These are phyloP conservation scores for Thermochaetoides thermophila DNA, from an alignment of 495 filamentous ascomycete genomes.

Conservation along the genomic window DNA sequence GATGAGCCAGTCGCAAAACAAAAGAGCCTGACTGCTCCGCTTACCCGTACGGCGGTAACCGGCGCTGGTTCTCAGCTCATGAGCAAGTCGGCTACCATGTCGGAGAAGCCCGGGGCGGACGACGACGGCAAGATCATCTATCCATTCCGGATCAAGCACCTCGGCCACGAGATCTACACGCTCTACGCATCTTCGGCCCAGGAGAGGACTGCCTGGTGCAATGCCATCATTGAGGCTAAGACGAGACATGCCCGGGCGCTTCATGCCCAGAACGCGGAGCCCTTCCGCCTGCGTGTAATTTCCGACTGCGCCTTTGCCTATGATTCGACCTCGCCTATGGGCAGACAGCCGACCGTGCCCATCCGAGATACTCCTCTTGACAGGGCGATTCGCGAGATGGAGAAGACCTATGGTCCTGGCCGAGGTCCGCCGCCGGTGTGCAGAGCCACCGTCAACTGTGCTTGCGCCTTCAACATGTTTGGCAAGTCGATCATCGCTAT, in stretches of 20 bases:
- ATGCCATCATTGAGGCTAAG: slow-evolving; percentile 87
- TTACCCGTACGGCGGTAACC: slow-evolving; percentile 32
- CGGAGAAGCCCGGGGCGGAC: slow-evolving; percentile 26
- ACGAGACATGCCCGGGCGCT: slow-evolving; percentile 78
- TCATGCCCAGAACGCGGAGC: slow-evolving; percentile 87
- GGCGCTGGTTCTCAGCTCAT: slow-evolving; percentile 37
- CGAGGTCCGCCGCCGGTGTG: slow-evolving; percentile 62
- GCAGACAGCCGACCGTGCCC: slow-evolving; percentile 29
- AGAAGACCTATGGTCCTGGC: slow-evolving; percentile 52
- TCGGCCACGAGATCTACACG: slow-evolving; percentile 81
- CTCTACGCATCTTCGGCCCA: slow-evolving; percentile 65
- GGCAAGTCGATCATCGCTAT: slow-evolving; percentile 85
- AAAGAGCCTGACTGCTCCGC: slow-evolving; percentile 59
- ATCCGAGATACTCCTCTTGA: slow-evolving; percentile 87
- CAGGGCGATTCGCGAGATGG: slow-evolving; percentile 77
- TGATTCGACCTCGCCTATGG: slow-evolving; percentile 42
- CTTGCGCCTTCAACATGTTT: slow-evolving; percentile 69
- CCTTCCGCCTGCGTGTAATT: slow-evolving; percentile 82
- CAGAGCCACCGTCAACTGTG: slow-evolving; percentile 76
- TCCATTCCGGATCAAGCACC: slow-evolving; percentile 91
- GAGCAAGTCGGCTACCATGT: slow-evolving; percentile 32
- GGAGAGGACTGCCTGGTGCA: slow-evolving; percentile 76
- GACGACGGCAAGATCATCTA: slow-evolving; percentile 70
- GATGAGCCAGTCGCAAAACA: slow-evolving; percentile 85
- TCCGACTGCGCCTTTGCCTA: slow-evolving; percentile 84